Conservation (phyloP, 164 flowering plant genomes). For the Houttuynia cordata region DNA sequence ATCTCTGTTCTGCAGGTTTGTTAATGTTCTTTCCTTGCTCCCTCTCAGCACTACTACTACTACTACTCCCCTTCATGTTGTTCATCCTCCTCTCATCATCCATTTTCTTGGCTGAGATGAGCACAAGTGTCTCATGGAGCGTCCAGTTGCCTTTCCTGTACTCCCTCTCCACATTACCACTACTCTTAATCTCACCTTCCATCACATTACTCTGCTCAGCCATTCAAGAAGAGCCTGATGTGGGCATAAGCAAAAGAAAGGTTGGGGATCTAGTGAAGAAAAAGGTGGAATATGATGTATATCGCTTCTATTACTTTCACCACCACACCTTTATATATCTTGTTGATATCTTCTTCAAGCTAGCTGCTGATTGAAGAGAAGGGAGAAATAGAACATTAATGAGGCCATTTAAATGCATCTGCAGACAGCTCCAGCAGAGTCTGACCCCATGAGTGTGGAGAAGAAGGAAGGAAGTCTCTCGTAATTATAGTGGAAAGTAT, state of each 20-base stretch:
- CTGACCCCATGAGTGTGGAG: background rate
- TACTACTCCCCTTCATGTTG: constrained; percentile 21
- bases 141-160: constrained; percentile 90
- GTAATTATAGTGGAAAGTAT: background rate
- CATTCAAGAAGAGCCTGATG: constrained; percentile 9
- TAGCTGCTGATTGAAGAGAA: background rate
- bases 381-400: background rate
- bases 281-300: background rate
- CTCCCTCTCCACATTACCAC: constrained; percentile 30
- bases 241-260: constrained; percentile 11
- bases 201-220: constrained; percentile 23
- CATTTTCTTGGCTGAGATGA: constrained; percentile 66
- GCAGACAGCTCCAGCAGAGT: background rate
- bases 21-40: constrained; percentile 14
- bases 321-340: background rate
- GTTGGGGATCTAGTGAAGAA: constrained; percentile 1
- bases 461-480: background rate
- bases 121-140: constrained; percentile 50
- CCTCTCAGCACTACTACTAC: no score
- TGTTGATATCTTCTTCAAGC: no score
- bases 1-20: constrained; percentile 53
- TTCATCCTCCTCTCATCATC: constrained; percentile 65
- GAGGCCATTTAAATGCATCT: background rate
- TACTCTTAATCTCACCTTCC: constrained; percentile 7
- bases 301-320: background rate